Conservation (phyloP, 345 rosid genomes). For the Boechera retrofracta region DNA sequence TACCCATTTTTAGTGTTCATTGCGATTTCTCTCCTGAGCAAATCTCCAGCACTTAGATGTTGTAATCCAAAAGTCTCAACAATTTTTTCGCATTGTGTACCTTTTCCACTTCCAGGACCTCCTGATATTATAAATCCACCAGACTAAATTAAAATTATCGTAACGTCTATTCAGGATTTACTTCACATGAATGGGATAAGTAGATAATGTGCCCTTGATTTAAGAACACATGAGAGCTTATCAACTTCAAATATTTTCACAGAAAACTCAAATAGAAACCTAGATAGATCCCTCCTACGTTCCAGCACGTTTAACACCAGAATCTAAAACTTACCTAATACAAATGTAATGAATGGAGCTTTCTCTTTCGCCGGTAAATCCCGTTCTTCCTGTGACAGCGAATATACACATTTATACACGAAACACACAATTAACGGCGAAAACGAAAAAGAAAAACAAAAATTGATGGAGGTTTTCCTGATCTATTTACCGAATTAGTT, state of each 20-base stretch:
- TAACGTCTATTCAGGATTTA: neutral
- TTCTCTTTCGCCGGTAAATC: slow-evolving; percentile 46
- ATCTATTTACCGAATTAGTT: slow-evolving; percentile 51
- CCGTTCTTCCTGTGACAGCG: slow-evolving; percentile 49
- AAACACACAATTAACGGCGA: neutral
- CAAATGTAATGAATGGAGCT: slow-evolving; percentile 77
- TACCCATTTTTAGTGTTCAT: slow-evolving; percentile 75
- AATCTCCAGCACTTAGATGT: slow-evolving; percentile 84
- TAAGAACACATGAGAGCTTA: neutral
- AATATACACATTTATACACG: neutral
- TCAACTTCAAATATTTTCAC: neutral
- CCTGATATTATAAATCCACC: slow-evolving; percentile 43
- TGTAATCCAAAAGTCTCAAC: slow-evolving; percentile 67
- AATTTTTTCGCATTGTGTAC: slow-evolving; percentile 78
- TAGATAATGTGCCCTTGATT: neutral
- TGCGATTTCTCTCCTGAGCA: slow-evolving; percentile 69
- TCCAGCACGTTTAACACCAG: slow-evolving; percentile 8
- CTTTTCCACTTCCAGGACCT: slow-evolving; percentile 93
- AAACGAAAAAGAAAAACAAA: neutral
- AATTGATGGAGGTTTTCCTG: neutral
- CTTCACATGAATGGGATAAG: neutral
- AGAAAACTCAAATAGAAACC: neutral
- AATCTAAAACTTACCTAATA: slow-evolving; percentile 60
- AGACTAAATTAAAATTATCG: neutral
- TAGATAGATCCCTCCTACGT: slow-evolving; percentile 2